phyloP scores from a whole-genome alignment of 1,284 basidiomycete species.

The Termitomyces sp. region DNA sequence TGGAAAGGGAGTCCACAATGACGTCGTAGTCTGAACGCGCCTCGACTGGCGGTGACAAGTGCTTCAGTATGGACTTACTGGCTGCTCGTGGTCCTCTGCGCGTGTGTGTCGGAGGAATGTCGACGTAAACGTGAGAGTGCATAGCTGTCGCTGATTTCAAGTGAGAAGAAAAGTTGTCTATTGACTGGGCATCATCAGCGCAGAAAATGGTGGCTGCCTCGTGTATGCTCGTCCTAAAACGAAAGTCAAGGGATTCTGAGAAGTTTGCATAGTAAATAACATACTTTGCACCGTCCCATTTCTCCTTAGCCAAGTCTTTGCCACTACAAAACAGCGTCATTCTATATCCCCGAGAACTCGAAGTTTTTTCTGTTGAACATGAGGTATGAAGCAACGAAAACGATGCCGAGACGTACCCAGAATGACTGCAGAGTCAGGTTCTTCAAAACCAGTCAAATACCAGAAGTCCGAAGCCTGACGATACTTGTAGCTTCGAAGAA shows the following conservation, averaged over 20 bases:
- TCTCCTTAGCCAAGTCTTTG: slow-evolving; percentile 73
- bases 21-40: slow-evolving; percentile 44
- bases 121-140: slow-evolving; percentile 40
- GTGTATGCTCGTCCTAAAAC: slow-evolving; percentile 49
- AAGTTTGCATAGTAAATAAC: slow-evolving; percentile 15
- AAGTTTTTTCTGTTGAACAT: slow-evolving; percentile 49
- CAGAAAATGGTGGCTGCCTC: slow-evolving; percentile 64
- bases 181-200: slow-evolving; percentile 67
- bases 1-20: slow-evolving; percentile 48
- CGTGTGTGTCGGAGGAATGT: slow-evolving; percentile 25
- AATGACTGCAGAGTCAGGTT: slow-evolving; percentile 86
- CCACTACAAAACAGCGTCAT: slow-evolving; percentile 88
- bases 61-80: slow-evolving; percentile 45
- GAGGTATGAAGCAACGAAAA: not conserved
- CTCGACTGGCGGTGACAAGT: slow-evolving; percentile 33
- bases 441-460: slow-evolving; percentile 94
- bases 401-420: slow-evolving; percentile 48
- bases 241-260: not conserved
- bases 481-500: slow-evolving; percentile 78
- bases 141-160: slow-evolving; percentile 34
- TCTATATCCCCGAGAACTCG: slow-evolving; percentile 71
- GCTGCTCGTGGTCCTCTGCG: slow-evolving; percentile 29
- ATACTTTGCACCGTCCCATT: slow-evolving; percentile 87
- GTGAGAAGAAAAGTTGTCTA: slow-evolving; percentile 48
- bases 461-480: slow-evolving; percentile 91